A percentile compares a stretch with the other conserved stretches of the same genome.
Evolutionary conservation across 1,284 basidiomycete species (phyloP).

Genomic region (Baeospora myosura): DNA sequence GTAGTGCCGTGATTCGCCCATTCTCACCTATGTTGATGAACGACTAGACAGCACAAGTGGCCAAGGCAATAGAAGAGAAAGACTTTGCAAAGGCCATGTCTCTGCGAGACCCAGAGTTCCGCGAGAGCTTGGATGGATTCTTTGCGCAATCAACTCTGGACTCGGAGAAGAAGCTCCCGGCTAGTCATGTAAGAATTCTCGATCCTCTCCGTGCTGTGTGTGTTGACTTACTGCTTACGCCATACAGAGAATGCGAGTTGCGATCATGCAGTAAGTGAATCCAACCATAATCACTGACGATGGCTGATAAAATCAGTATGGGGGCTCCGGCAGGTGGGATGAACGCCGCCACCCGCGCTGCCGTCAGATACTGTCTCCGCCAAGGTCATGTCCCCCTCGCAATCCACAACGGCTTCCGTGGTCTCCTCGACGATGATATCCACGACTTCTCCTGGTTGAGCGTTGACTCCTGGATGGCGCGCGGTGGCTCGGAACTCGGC

Average conservation of each 20-base stretch:
- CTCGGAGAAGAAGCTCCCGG: conserved; percentile 42
- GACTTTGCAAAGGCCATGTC: conserved; percentile 87
- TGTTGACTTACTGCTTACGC: conserved; percentile 5
- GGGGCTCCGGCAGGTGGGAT: conserved; percentile 98
- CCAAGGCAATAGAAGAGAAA: conserved; percentile 74
- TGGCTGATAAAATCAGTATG: conserved; percentile 54
- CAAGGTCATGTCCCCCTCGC: conserved; percentile 89
- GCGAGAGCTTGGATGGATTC: conserved; percentile 84
- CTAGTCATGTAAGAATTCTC: not conserved
- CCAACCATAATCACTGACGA: conserved; percentile 8
- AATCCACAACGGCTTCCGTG: conserved; percentile 93
- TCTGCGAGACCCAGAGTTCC: conserved; percentile 88
- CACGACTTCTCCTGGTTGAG: conserved; percentile 90
- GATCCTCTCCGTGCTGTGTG: not conserved
- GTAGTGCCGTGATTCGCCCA: conserved; percentile 10
- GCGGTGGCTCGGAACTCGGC: conserved; percentile 97
- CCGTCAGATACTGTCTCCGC: conserved; percentile 87
- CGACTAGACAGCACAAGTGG: conserved; percentile 75
- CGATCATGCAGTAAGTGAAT: conserved; percentile 80
- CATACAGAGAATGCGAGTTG: conserved; percentile 74
- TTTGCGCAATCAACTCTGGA: conserved; percentile 62
- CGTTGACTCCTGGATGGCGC: conserved; percentile 93
- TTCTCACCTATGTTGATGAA: conserved; percentile 4
- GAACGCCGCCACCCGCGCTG: conserved; percentile 95
- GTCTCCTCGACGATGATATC: conserved; percentile 85